A percentile compares a stretch with the other conserved stretches of the same genome.
phyloP scores from a whole-genome alignment of 2,329 filamentous ascomycete genomes.

The Eutypa lata region DNA sequence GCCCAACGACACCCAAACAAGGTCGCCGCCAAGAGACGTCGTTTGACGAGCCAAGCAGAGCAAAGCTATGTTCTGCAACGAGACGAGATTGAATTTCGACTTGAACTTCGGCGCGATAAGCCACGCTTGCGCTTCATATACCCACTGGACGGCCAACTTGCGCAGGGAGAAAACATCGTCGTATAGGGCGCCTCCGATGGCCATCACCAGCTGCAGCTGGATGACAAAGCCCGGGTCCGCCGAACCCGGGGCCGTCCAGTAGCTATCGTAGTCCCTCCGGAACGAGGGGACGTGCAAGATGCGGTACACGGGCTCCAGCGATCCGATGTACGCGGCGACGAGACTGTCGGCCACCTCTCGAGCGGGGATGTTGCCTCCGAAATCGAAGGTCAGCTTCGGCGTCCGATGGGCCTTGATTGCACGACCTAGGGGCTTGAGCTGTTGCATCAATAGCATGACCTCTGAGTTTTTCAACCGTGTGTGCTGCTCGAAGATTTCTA shows the following conservation, averaged over 20 bases:
- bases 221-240: conserved; percentile 44
- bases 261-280: conserved; percentile 47
- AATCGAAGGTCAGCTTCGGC: conserved; percentile 32
- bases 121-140: conserved; percentile 52
- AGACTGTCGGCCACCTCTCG: conserved; percentile 46
- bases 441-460: conserved; percentile 29
- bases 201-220: conserved; percentile 53
- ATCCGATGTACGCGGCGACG: conserved; percentile 51
- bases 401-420: conserved; percentile 39
- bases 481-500: conserved; percentile 21
- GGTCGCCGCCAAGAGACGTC: conserved; percentile 45
- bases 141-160: conserved; percentile 43
- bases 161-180: conserved; percentile 44
- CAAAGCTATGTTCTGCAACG: conserved; percentile 52
- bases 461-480: conserved; percentile 25
- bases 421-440: conserved; percentile 39
- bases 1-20: conserved; percentile 51
- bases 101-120: conserved; percentile 46
- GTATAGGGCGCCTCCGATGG: conserved; percentile 46
- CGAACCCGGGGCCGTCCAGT: conserved; percentile 41
- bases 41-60: conserved; percentile 47
- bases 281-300: conserved; percentile 59
- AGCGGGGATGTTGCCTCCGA: conserved; percentile 37
- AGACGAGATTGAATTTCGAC: conserved; percentile 43
- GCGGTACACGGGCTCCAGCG: conserved; percentile 54